Base-by-base conservation (phyloP, 768 basidiomycete genomes). In the Strobilomyces confusus region DNA sequence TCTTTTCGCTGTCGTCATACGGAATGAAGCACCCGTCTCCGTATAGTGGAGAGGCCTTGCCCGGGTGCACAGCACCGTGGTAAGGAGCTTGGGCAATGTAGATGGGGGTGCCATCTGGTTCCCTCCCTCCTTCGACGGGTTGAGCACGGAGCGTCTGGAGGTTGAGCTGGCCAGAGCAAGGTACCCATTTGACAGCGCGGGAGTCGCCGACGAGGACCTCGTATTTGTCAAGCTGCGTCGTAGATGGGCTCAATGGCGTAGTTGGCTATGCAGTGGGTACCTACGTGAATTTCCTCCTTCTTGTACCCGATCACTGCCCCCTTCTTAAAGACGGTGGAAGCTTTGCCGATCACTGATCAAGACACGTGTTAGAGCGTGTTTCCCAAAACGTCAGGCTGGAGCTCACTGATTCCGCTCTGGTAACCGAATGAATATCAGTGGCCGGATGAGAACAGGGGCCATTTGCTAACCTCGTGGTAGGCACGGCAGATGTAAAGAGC, bases 151-250 rank as follows among this genome's bases (percentile, higher is more conserved):
- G 77, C 34, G 59, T 51, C 1, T 62, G 42, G 32, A 80, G 52
- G 48, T 81, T 73, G 52, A 87, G 56, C 7, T 63, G 66, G 25
- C 83, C 84, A 32, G 68, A 67, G 45, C 67, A 58, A 45, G 73
- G 56, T 1, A 85, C 81, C 87, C 87, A 90, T 45, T 59, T 73
- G 49, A 90, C 65, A 23, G 74, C 83, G 4, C 65, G 67, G 57
- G 73, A 69, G 61, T 89, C 73, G 1, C 84, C 87, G 17, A 88
- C 71, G n/a, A 90, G 82, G 43, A 89, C 77, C 62, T 90, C 87
- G 59, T 81, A 89, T 32, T 73, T 75, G 26, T 75, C 78, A 32
- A 83, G 36, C 87, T 88, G 58, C n/a, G 41, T n/a, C n/a, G n/a
- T n/a, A 49, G 13, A 22, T n/a, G 14, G 13, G 43, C 29, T 50